Percentiles rank a stretch among this genome's conserved stretches.
Conservation (phyloP, 2,329 filamentous ascomycete species). For the Diaporthe citrichinensis region DNA sequence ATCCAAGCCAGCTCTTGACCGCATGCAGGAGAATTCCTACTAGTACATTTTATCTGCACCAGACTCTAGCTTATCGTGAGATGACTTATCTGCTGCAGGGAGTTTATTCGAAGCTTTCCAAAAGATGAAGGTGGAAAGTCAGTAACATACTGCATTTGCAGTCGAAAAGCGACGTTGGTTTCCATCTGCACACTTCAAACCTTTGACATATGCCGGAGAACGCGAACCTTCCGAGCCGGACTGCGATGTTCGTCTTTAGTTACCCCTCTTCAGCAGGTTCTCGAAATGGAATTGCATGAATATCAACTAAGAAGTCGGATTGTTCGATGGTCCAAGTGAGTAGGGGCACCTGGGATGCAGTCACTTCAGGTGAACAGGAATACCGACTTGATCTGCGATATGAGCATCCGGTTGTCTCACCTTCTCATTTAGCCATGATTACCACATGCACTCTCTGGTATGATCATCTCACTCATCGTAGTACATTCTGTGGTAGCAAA, state of each 20-base stretch:
- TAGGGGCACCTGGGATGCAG: not conserved
- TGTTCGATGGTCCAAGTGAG: not conserved
- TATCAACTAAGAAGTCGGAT: too few relatives aligned
- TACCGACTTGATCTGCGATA: too few relatives aligned
- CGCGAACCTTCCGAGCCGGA: not conserved
- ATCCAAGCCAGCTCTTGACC: not conserved
- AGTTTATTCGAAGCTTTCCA: fast-evolving
- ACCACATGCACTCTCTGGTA: not conserved
- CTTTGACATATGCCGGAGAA: not conserved
- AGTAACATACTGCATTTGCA: not conserved
- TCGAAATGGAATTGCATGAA: too few relatives aligned
- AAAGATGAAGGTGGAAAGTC: too few relatives aligned
- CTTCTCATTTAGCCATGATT: not conserved
- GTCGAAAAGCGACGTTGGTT: not conserved
- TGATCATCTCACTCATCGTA: not conserved
- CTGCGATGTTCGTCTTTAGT: too few relatives aligned
- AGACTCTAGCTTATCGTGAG: not conserved
- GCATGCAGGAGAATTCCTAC: not conserved
- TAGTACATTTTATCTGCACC: not conserved
- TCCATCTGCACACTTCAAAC: not conserved
- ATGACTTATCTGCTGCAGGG: not conserved
- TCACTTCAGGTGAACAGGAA: not conserved
- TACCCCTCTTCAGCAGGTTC: too few relatives aligned
- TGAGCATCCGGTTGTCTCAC: not conserved
- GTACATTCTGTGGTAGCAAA: not conserved